Evolutionary conservation across 257 asterid species (phyloP).

Genomic region (Plantago elongata): DNA sequence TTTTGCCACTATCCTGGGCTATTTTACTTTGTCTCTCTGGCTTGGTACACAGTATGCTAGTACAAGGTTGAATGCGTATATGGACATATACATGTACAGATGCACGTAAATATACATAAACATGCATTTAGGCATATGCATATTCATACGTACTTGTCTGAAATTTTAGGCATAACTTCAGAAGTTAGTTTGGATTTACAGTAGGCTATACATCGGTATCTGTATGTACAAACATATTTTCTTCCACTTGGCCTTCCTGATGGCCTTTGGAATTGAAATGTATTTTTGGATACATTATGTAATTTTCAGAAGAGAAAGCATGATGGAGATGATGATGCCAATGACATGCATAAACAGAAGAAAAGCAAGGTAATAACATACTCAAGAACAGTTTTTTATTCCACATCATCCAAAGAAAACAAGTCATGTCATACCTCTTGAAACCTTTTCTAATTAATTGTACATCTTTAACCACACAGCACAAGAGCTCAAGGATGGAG

Average conservation of each 20-base stretch:
- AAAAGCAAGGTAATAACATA: slow-evolving; percentile 44
- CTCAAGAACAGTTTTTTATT: slow-evolving; percentile 7
- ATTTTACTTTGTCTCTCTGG: background rate
- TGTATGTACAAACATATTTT: slow-evolving; percentile 1
- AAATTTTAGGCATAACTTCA: background rate
- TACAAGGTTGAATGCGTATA: slow-evolving; percentile 6
- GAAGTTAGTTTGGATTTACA: slow-evolving; percentile 13
- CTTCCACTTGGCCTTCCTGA: slow-evolving; percentile 11
- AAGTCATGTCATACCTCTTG: background rate
- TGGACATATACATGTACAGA: background rate
- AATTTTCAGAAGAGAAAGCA: slow-evolving; percentile 56
- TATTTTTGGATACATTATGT: slow-evolving; percentile 7
- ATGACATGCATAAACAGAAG: slow-evolving; percentile 50
- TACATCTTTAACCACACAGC: slow-evolving; percentile 58
- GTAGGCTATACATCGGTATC: slow-evolving; percentile 7
- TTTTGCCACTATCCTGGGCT: background rate
- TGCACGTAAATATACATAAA: background rate
- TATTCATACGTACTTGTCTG: background rate
- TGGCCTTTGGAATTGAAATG: slow-evolving; percentile 8
- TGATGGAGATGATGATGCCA: slow-evolving; percentile 50
- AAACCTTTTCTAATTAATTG: slow-evolving; percentile 20
- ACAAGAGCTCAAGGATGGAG: slow-evolving; percentile 88
- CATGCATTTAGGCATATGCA: too few species aligned
- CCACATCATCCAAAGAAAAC: slow-evolving; percentile 15
- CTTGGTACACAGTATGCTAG: slow-evolving; percentile 3